Evolutionary conservation across 2,329 filamentous ascomycete genomes (phyloP).

Genomic region (Dryadomyces quercivorus): DNA sequence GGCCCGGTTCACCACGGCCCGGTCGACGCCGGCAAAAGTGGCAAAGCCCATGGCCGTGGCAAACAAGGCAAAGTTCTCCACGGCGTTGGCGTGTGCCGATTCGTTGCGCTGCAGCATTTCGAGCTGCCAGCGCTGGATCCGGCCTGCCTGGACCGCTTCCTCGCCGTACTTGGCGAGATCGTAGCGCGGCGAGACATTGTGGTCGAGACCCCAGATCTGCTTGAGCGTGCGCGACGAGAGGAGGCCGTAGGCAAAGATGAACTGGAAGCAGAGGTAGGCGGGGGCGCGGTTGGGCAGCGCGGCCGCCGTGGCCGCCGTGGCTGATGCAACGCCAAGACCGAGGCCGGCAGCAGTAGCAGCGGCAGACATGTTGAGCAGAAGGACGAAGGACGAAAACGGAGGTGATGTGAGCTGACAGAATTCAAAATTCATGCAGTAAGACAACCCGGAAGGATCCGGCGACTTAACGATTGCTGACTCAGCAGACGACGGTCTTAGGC

Average conservation of each 20-base stretch:
- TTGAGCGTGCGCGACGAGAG: conserved; percentile 31
- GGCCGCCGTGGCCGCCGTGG: neutral
- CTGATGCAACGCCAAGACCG: neutral
- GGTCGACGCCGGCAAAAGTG: conserved; percentile 24
- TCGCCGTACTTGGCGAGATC: conserved; percentile 33
- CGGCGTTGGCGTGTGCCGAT: conserved; percentile 31
- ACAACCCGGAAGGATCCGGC: no score
- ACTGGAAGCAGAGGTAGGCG: conserved; percentile 24
- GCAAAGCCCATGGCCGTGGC: conserved; percentile 24
- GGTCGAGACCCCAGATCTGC: conserved; percentile 29
- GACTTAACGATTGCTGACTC: no score
- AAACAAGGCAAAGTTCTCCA: conserved; percentile 29
- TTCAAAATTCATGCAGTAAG: no score
- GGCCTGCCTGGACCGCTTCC: conserved; percentile 26
- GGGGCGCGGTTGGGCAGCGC: conserved; percentile 13
- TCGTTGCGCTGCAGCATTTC: conserved; percentile 30
- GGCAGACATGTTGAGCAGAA: no score
- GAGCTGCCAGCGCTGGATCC: conserved; percentile 28
- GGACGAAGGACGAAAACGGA: no score
- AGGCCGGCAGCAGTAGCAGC: neutral
- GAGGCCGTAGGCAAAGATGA: conserved; percentile 30
- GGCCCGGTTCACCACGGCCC: conserved; percentile 22
- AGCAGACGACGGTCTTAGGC: no score
- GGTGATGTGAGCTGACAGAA: no score
- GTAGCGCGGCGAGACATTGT: conserved; percentile 32